A percentile compares a stretch with the other conserved stretches of the same genome.
Conservation (phyloP, 129 eudicot genomes). For the Dittrichia graveolens region DNA sequence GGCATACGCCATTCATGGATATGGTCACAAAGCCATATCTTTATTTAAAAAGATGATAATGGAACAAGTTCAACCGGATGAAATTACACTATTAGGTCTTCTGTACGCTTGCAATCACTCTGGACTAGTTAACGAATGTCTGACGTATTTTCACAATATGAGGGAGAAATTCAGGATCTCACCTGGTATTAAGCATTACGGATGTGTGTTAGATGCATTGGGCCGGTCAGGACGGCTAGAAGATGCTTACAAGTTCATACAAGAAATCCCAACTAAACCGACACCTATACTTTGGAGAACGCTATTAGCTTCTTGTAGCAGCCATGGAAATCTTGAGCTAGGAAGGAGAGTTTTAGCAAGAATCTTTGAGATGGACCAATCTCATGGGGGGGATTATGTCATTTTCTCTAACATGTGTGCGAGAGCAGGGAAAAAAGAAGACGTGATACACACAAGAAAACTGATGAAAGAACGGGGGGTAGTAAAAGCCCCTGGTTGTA, state of each 20-base stretch:
- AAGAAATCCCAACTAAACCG: conserved; percentile 42
- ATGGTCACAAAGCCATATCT: conserved; percentile 37
- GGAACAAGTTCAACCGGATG: conserved; percentile 39
- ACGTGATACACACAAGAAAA: conserved; percentile 29
- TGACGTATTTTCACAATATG: conserved; percentile 33
- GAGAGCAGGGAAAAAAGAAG: conserved; percentile 42
- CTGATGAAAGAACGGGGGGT: conserved; percentile 48
- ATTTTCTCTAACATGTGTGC: conserved; percentile 58
- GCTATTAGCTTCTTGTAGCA: conserved; percentile 49
- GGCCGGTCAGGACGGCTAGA: conserved; percentile 44
- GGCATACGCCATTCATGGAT: conserved; percentile 54
- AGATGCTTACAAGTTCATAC: conserved; percentile 43
- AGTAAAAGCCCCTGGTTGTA: conserved; percentile 49
- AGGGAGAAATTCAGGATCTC: conserved; percentile 30
- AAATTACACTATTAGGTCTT: conserved; percentile 47
- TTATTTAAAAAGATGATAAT: conserved; percentile 39
- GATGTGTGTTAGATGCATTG: conserved; percentile 46
- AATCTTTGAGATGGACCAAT: conserved; percentile 39
- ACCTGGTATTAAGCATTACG: conserved; percentile 51
- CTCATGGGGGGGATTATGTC: conserved; percentile 51
- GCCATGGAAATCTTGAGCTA: conserved; percentile 39
- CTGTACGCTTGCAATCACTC: conserved; percentile 48
- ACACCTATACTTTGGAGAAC: conserved; percentile 54
- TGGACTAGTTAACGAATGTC: conserved; percentile 44
- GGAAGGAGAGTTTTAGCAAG: conserved; percentile 33